Evolutionary conservation across 306 rosid genomes (phyloP), one percentile per base, ranked within the genome.

Genomic region (Cucumis cinereus): DNA sequence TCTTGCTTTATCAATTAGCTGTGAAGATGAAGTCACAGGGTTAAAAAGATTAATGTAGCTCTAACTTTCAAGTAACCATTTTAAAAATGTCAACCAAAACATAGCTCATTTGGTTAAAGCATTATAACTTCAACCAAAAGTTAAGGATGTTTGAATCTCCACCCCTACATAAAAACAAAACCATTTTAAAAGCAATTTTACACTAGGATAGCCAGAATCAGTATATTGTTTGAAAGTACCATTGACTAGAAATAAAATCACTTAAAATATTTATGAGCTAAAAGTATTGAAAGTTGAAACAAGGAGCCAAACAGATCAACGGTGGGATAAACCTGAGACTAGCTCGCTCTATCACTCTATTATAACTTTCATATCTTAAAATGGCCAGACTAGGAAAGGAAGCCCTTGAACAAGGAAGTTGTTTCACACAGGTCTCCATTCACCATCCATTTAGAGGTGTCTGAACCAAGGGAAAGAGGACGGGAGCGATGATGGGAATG

Each of bases 1-100:
- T 82, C 98, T 91, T 1, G 96, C 96, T 87, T 90, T 85, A 79
- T 90, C 89, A 70, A 94, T 91, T 86, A 94, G 88, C 98, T 94
- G 76, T 78, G 57, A 77, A 76, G 74, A 80, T 72, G 59, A 35
- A 75, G 60, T 30, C 50, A 12, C 38, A 38, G 11, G 19, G 54
- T 55, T 41, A 26, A 23, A 11, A 45, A 47, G 77, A 52, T 67
- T 50, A 5, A 19, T 17, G 79, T 50, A 17, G 50, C 20, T 45
- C 19, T 35, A 63, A 35, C 24, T 63, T 35, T 35, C 41, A 16
- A 35, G 47, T 45, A 43, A 23, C 11, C 20, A 43, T 43, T 43
- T 45, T 15, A 22, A 69, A 41, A 68, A 30, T 30, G 13, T 4
- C n/a, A 30, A 28, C 67, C 3, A 24, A 30, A 59, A 2, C 64